Conservation (phyloP, 768 basidiomycete species). For the Coprinopsis sp. region DNA sequence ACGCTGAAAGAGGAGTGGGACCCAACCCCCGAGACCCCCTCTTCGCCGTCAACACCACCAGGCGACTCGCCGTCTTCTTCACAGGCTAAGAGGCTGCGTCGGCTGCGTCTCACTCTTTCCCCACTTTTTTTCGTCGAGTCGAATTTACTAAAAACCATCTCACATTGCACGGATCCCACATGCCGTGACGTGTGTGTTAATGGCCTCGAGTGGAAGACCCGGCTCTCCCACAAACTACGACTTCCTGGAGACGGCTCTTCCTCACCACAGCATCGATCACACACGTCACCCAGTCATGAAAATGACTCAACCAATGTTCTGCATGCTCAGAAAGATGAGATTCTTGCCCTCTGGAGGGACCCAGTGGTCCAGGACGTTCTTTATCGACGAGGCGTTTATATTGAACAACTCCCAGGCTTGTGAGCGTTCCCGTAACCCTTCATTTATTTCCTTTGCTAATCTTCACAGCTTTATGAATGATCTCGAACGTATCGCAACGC, state of each 20-base stretch:
- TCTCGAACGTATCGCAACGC: conserved; percentile 49
- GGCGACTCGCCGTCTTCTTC: conserved; percentile 15
- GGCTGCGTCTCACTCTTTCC: conserved; percentile 32
- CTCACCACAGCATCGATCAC: conserved; percentile 16
- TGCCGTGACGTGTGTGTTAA: conserved; percentile 45
- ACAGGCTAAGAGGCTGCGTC: conserved; percentile 23
- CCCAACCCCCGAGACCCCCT: conserved; percentile 5
- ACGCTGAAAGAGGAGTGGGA: conserved; percentile 47
- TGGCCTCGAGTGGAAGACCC: conserved; percentile 55
- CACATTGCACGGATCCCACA: conserved; percentile 36
- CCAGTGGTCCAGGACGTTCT: conserved; percentile 48
- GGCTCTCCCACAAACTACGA: conserved; percentile 24
- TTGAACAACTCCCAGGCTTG: conserved; percentile 68
- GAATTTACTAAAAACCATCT: conserved; percentile 45
- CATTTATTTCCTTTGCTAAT: not conserved
- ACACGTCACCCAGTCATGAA: conserved; percentile 20
- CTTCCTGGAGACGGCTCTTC: not conserved
- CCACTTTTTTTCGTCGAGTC: conserved; percentile 55
- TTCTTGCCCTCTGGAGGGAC: conserved; percentile 60
- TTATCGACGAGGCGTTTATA: conserved; percentile 40
- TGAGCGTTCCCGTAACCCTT: conserved; percentile 32
- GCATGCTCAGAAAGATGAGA: conserved; percentile 52
- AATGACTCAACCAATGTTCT: conserved; percentile 51
- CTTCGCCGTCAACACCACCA: conserved; percentile 14
- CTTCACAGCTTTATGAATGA: conserved; percentile 70